Evolutionary conservation across 805 yeast species (phyloP).

Genomic region (Zygoascus ofunaensis): DNA sequence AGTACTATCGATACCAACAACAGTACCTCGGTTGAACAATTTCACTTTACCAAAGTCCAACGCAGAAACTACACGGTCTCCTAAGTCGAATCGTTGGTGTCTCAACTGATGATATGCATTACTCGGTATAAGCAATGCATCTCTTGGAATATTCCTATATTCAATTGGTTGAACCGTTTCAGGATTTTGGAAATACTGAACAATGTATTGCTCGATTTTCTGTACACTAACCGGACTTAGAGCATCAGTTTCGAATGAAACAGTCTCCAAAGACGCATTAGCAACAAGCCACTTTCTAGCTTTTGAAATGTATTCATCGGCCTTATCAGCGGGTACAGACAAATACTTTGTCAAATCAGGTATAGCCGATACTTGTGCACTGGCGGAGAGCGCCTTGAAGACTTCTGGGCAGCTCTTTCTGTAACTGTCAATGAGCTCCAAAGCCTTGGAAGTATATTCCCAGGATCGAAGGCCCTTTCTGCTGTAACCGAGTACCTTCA

Average conservation of each 20-base stretch:
- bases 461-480: slow-evolving; percentile 57
- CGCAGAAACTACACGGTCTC: slow-evolving; percentile 83
- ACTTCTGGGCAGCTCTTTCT: slow-evolving; percentile 51
- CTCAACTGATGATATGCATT: slow-evolving; percentile 63
- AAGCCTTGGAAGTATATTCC: slow-evolving; percentile 75
- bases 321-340: slow-evolving; percentile 21
- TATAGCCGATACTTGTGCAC: slow-evolving; percentile 7
- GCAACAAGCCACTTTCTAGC: slow-evolving; percentile 40
- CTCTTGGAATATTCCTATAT: slow-evolving; percentile 73
- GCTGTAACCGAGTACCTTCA: slow-evolving; percentile 84
- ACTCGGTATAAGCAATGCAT: slow-evolving; percentile 69
- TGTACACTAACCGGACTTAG: slow-evolving; percentile 56
- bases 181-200: slow-evolving; percentile 33
- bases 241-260: slow-evolving; percentile 69
- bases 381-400: slow-evolving; percentile 34
- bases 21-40: slow-evolving; percentile 79
- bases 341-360: slow-evolving; percentile 18
- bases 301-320: slow-evolving; percentile 32
- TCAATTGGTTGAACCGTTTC: slow-evolving; percentile 42
- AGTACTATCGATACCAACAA: slow-evolving; percentile 58
- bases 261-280: slow-evolving; percentile 30
- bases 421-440: slow-evolving; percentile 56
- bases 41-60: slow-evolving; percentile 87
- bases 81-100: slow-evolving; percentile 69
- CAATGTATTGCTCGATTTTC: slow-evolving; percentile 55